Conservation (phyloP, 768 basidiomycete species). For the Leccinum truebloodii region DNA sequence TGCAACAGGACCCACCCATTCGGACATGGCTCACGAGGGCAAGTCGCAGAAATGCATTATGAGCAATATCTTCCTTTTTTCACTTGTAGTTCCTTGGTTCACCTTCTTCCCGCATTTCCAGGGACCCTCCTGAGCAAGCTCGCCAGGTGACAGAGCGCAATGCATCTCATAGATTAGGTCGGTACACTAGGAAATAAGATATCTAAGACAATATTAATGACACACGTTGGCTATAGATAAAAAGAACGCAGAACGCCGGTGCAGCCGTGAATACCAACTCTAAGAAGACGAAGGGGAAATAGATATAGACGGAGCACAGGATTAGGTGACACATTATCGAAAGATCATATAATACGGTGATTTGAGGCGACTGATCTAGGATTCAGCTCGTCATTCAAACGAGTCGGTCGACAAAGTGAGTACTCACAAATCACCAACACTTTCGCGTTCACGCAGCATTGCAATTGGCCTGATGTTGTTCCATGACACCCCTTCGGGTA, state of each 20-base stretch:
- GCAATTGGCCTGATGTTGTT: slow-evolving; percentile 15
- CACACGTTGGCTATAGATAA: not conserved
- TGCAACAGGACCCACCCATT: too few species aligned
- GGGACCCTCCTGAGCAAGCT: not conserved
- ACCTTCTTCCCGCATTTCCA: not conserved
- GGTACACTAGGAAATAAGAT: not conserved
- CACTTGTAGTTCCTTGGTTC: not conserved
- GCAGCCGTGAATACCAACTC: not conserved
- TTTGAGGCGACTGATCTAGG: not conserved
- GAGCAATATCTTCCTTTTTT: not conserved
- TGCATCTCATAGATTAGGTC: not conserved
- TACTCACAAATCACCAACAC: slow-evolving; percentile 7
- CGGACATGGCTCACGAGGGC: too few species aligned
- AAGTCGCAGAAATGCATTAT: not conserved
- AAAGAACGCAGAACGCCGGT: not conserved
- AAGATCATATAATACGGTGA: slow-evolving; percentile 3
- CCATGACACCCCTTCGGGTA: slow-evolving; percentile 24
- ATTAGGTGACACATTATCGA: not conserved
- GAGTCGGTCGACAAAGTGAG: not conserved
- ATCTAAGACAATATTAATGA: not conserved
- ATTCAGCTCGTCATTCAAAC: not conserved
- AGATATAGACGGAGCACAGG: not conserved
- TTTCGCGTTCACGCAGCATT: not conserved
- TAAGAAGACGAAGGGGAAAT: not conserved
- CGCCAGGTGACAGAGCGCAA: not conserved